Conservation (phyloP, 2,329 filamentous ascomycete genomes). For the Paecilomyces dactylethromorphus region DNA sequence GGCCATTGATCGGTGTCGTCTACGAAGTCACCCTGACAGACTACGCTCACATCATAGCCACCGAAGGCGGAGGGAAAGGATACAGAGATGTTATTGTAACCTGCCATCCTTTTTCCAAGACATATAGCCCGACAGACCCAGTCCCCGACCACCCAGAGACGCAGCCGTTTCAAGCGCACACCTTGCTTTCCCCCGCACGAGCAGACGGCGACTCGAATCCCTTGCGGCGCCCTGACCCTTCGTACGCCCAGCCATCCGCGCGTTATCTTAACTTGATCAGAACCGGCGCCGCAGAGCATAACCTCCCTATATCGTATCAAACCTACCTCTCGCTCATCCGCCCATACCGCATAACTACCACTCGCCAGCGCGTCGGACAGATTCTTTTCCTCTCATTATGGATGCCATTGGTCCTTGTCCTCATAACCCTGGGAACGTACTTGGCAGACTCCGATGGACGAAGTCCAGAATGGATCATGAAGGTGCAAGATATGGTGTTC, state of each 20-base stretch:
- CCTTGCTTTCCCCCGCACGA: constrained; percentile 62
- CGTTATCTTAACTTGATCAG: constrained; percentile 78
- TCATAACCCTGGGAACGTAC: constrained; percentile 37
- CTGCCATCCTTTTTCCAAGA: constrained; percentile 62
- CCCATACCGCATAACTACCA: constrained; percentile 63
- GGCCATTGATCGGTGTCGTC: constrained; percentile 83
- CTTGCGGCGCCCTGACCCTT: constrained; percentile 56
- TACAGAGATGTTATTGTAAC: constrained; percentile 79
- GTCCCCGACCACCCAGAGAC: constrained; percentile 61
- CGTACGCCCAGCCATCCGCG: constrained; percentile 73
- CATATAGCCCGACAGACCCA: constrained; percentile 40
- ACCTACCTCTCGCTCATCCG: constrained; percentile 63
- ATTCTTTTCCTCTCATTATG: constrained; percentile 56
- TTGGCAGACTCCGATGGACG: constrained; percentile 61
- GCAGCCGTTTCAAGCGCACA: constrained; percentile 72
- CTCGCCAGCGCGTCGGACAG: constrained; percentile 60
- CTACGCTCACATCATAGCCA: constrained; percentile 79
- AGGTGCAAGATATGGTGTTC: constrained; percentile 47
- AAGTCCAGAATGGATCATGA: constrained; percentile 61
- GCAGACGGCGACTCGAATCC: constrained; percentile 21
- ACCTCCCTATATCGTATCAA: constrained; percentile 72
- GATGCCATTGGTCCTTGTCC: constrained; percentile 51
- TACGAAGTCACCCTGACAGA: constrained; percentile 86
- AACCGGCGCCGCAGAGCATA: constrained; percentile 71
- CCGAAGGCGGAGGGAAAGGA: constrained; percentile 78